Base-by-base conservation (phyloP, 2,329 filamentous ascomycete species). In the Sarocladium strictum region DNA sequence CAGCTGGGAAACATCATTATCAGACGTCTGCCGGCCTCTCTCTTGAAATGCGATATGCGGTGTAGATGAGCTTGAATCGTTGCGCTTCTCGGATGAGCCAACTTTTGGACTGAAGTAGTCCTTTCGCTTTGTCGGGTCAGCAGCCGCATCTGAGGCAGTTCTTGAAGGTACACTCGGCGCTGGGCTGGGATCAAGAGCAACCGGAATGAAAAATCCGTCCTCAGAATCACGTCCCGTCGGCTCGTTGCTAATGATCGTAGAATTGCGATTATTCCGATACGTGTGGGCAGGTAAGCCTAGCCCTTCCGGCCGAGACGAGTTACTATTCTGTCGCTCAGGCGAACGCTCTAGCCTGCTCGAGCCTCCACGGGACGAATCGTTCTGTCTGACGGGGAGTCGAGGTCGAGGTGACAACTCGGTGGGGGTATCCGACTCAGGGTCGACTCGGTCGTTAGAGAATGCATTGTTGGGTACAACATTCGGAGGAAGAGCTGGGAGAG, bases 41-140 rank as follows among this genome's bases (percentile, higher is more conserved):
- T 96, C 90, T 67, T 96, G 90, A 66, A 91, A 95, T 21, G 90
- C 88, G 62, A 96, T 96, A 64, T 96, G 91, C n/a, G 91, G 90
- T 15, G 89, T 91, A 4, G 50, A 53, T 2, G 84, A 80, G 56
- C 73, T 67, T 54, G 78, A 79, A 41, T 79, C 78, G 15, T 63
- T 64, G 49, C 75, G 76, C 60, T 71, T 77, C 53, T 81, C 76
- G 2, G 69, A 59, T 15, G 70, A 60, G 2, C 68, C 61, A n/a
- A 69, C 64, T 64, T 76, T 78, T 32, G 72, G 58, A 52, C 68
- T 73, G 63, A 86, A 86, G 60, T 86, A 86, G 59, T 88, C 85
- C 58, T 74, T 76, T 54, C 70, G 72, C 65, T 75, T 78, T 37
- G 69, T 68, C 32, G 69, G 57, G 50, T 83, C 77, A 10, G 64